Evolutionary conservation across 805 yeast species (phyloP).

Genomic region (Candida dajiaensis): DNA sequence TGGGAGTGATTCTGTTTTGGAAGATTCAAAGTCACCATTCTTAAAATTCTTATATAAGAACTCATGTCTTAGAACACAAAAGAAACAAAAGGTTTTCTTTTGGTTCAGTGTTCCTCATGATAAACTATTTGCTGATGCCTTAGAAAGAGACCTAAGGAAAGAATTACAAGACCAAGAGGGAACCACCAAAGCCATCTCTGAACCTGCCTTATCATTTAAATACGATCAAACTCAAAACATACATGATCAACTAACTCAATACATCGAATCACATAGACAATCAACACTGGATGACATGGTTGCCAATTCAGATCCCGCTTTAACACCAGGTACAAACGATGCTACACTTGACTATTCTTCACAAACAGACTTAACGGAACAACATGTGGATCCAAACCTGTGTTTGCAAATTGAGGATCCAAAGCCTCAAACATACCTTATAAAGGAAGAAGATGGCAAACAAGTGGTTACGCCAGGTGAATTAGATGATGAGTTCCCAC

Average conservation of each 20-base stretch:
- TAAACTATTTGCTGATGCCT: constrained; percentile 83
- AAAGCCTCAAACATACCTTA: constrained; percentile 13
- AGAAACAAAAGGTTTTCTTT: constrained; percentile 93
- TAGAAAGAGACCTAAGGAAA: constrained; percentile 85
- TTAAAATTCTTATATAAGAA: constrained; percentile 79
- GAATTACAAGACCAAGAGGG: constrained; percentile 57
- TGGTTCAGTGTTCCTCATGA: constrained; percentile 98
- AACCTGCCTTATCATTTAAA: constrained; percentile 75
- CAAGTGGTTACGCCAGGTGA: constrained; percentile 18
- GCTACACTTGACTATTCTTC: not conserved
- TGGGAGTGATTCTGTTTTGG: constrained; percentile 82
- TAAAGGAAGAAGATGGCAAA: constrained; percentile 18
- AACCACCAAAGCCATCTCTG: constrained; percentile 66
- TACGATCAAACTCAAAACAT: constrained; percentile 51
- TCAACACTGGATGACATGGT: not conserved
- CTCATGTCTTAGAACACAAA: constrained; percentile 86
- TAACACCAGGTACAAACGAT: not conserved
- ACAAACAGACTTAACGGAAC: not conserved
- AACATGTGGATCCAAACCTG: not conserved
- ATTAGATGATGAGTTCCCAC: constrained; percentile 55
- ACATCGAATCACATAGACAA: constrained; percentile 30
- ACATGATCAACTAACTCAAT: constrained; percentile 45
- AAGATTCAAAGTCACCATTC: constrained; percentile 80
- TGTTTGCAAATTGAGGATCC: constrained; percentile 4
- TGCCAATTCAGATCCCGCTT: not conserved